Percentiles rank a stretch among this genome's conserved stretches.
These are phyloP conservation scores for Pyrus betulifolia DNA, from an alignment of 306 rosid genomes.

Conservation along the genomic window DNA sequence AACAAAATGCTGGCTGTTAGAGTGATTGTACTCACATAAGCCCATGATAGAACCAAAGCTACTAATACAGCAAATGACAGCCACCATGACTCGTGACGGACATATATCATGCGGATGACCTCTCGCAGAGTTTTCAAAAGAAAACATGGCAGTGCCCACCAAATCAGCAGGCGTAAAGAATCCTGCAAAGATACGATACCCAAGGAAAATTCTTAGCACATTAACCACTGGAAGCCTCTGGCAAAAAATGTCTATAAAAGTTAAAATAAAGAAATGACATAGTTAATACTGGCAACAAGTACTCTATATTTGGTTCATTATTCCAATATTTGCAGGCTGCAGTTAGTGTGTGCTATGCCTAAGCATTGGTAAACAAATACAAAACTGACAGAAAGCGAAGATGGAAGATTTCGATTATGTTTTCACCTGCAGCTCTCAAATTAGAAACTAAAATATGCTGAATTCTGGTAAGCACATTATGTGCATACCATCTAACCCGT, in stretches of 20 bases:
- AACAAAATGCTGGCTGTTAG: conserved; percentile 72
- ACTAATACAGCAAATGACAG: conserved; percentile 38
- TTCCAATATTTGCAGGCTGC: background rate
- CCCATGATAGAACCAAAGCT: conserved; percentile 59
- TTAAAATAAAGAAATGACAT: background rate
- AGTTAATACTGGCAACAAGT: background rate
- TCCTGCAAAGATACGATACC: conserved; percentile 23
- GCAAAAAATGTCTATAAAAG: background rate
- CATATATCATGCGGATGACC: conserved; percentile 35
- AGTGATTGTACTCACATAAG: conserved; percentile 61
- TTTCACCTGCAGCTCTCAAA: background rate
- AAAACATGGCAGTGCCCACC: conserved; percentile 58
- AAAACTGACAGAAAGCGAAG: background rate
- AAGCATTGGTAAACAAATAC: background rate
- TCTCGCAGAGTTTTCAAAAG: conserved; percentile 56
- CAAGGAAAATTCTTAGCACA: background rate
- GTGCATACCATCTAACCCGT: background rate
- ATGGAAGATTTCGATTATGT: background rate
- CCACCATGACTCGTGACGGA: conserved; percentile 47
- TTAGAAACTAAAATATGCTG: background rate
- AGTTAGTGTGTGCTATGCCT: background rate
- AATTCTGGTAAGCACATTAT: background rate
- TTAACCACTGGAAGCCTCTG: background rate
- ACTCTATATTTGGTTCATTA: background rate
- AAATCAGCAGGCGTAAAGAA: conserved; percentile 48